Conservation (phyloP, 257 asterid species). For the Plantago ovata region DNA sequence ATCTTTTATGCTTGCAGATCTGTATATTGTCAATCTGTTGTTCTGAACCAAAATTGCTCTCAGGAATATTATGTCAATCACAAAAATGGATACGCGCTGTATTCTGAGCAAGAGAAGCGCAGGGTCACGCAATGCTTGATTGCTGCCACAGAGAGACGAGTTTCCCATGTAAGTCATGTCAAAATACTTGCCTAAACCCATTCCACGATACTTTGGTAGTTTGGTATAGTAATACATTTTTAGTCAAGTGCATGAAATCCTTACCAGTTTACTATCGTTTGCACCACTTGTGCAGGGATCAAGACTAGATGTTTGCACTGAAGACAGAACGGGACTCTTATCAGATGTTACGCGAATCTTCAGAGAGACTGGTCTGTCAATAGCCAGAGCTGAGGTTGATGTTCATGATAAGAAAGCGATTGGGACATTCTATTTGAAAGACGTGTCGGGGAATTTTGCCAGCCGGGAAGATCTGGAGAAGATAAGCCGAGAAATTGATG, state of each 20-base stretch:
- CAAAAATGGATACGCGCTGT: slow-evolving; percentile 43
- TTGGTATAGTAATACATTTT: too few relatives aligned
- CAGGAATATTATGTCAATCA: slow-evolving; percentile 79
- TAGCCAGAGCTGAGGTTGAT: slow-evolving; percentile 65
- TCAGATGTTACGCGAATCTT: slow-evolving; percentile 69
- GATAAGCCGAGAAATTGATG: slow-evolving; percentile 62
- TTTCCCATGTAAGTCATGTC: slow-evolving; percentile 45
- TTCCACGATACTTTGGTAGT: too few relatives aligned
- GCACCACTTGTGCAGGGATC: slow-evolving; percentile 45
- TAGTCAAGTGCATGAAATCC: too few relatives aligned
- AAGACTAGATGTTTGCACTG: slow-evolving; percentile 50
- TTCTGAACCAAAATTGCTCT: background rate
- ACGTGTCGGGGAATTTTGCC: slow-evolving; percentile 54
- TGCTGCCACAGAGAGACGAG: slow-evolving; percentile 84
- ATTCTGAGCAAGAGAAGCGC: slow-evolving; percentile 47
- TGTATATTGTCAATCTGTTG: background rate
- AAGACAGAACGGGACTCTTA: slow-evolving; percentile 58
- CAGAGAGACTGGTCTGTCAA: slow-evolving; percentile 78
- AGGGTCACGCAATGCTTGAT: slow-evolving; percentile 53
- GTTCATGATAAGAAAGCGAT: slow-evolving; percentile 55
- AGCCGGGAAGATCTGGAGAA: slow-evolving; percentile 40
- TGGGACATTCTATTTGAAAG: slow-evolving; percentile 80
- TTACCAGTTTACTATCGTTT: background rate
- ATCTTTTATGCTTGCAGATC: background rate
- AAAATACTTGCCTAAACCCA: too few relatives aligned